Evolutionary conservation across 345 rosid species (phyloP), one percentile per base, ranked within the genome.

Genomic region (Mallotus nudiflorus): DNA sequence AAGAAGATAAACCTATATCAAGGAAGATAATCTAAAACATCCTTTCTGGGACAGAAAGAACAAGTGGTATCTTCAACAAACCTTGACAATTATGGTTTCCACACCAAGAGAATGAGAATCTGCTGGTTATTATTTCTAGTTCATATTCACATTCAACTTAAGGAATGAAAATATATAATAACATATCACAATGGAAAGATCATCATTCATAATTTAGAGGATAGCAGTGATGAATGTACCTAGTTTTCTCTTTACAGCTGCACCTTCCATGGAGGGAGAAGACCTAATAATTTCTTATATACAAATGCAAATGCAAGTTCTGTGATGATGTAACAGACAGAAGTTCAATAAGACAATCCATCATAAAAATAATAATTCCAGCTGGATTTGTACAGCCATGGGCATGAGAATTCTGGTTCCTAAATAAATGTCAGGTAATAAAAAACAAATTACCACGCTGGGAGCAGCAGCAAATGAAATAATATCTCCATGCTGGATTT

Each of bases 251-350:
- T 92, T 95, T 33, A 76, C 78, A 57, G 31, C 69, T 33, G 68
- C 75, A 76, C 80, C 80, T 66, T 82, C 81, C 54, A 51, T 44
- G 22, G 62, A 51, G 25, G 80, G 56, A 75, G 70, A 48, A 40
- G 73, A 67, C 33, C 77, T 68, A 45, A 51, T 72, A 73, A 89
- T 85, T 74, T 95, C 96, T 1, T 97, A 83, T 80, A 95, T 42
- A 95, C 99, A 85, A 90, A 95, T 31, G 92, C 88, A 83, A 81
- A 89, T 11, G 97, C 83, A 73, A 76, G 68, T 16, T 92, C 99
- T 95, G 90, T 57, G 73, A 81, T 62, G 75, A 81, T 5, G 40
- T 50, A 59, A 31, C 53, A 51, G 50, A 48, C 4, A 68, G 9
- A 56, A 18, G 51, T 11, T 7, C 24, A n/a, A 40, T 15, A 20